Evolutionary conservation across 306 rosid species (phyloP).

Genomic region (Boehmeria nivea): DNA sequence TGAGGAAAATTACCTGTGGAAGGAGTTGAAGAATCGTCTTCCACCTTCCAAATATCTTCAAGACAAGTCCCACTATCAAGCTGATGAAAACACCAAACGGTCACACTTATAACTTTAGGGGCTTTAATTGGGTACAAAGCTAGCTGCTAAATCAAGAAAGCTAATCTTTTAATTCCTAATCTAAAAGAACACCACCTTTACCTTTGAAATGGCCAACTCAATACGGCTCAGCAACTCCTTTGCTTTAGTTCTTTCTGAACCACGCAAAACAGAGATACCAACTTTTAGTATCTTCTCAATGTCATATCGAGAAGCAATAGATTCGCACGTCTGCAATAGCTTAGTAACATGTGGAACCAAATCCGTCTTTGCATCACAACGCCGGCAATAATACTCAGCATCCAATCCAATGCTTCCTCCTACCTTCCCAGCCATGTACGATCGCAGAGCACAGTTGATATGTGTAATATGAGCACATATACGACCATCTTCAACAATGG

Average conservation of each 20-base stretch:
- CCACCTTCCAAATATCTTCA: constrained; percentile 55
- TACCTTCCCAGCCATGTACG: constrained; percentile 66
- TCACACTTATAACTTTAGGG: constrained; percentile 26
- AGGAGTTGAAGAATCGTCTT: constrained; percentile 14
- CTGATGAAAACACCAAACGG: constrained; percentile 47
- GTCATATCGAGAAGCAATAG: constrained; percentile 43
- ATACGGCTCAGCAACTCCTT: constrained; percentile 40
- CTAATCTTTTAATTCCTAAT: constrained; percentile 8
- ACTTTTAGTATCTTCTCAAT: constrained; percentile 50
- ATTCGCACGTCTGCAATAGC: constrained; percentile 43
- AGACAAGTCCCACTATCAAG: constrained; percentile 42
- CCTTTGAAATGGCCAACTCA: constrained; percentile 55
- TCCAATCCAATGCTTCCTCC: constrained; percentile 65
- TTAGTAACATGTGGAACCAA: constrained; percentile 50
- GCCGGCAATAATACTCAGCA: constrained; percentile 67
- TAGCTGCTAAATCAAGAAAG: constrained; percentile 16
- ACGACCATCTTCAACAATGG: constrained; percentile 24
- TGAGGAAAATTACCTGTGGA: constrained; percentile 40
- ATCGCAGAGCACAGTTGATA: constrained; percentile 64
- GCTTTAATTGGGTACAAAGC: constrained; percentile 11
- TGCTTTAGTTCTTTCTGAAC: constrained; percentile 46
- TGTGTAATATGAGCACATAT: constrained; percentile 81
- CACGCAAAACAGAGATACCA: constrained; percentile 66
- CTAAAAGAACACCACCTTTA: constrained; percentile 27
- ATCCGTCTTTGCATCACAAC: constrained; percentile 79